These are phyloP conservation scores for Podospora didyma DNA, from an alignment of 495 filamentous ascomycete genomes.

Conservation along the genomic window DNA sequence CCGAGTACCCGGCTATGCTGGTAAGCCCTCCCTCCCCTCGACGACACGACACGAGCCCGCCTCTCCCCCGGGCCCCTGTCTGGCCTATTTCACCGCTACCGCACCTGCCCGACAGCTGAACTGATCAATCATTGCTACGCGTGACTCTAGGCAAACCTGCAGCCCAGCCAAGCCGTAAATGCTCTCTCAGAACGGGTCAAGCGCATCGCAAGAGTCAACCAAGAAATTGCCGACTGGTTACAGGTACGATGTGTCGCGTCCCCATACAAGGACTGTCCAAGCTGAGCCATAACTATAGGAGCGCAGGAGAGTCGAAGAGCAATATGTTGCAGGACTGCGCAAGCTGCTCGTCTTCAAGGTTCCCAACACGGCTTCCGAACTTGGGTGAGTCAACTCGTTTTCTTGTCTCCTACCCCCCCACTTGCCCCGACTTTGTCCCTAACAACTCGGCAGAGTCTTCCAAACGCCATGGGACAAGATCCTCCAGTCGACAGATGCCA, in stretches of 20 bases:
- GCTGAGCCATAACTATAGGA: slow-evolving; percentile 57
- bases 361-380: slow-evolving; percentile 67
- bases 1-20: slow-evolving; percentile 95
- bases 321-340: slow-evolving; percentile 77
- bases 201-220: slow-evolving; percentile 80
- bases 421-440: slow-evolving; percentile 6
- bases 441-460: slow-evolving; percentile 63
- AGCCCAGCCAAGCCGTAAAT: slow-evolving; percentile 79
- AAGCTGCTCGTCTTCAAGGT: slow-evolving; percentile 73
- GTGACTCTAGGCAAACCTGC: slow-evolving; percentile 65
- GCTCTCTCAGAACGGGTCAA: slow-evolving; percentile 85
- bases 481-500: slow-evolving; percentile 68
- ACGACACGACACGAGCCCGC: neutral
- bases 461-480: slow-evolving; percentile 91
- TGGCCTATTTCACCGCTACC: neutral
- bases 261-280: slow-evolving; percentile 3
- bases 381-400: slow-evolving; percentile 62
- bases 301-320: slow-evolving; percentile 86
- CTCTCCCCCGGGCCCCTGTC: neutral
- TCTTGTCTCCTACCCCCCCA: slow-evolving; percentile 8
- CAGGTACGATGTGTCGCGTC: slow-evolving; percentile 58
- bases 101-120: neutral
- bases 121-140: slow-evolving; percentile 20
- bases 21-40: slow-evolving; percentile 50
- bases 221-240: slow-evolving; percentile 93